Evolutionary conservation across 306 rosid species (phyloP), one percentile per base, ranked within the genome.

Genomic region (Dryas octopetala): DNA sequence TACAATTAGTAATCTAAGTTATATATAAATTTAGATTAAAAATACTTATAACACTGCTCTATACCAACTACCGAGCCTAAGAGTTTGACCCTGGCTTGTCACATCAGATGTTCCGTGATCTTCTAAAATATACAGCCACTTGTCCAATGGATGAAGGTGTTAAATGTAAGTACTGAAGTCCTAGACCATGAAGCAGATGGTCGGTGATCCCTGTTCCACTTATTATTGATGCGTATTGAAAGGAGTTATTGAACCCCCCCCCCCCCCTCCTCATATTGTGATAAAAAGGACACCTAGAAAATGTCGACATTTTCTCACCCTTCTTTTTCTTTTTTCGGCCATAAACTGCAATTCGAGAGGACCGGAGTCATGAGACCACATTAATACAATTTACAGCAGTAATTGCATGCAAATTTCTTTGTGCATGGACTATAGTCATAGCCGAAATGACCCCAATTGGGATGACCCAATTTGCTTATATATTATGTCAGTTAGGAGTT

Each of bases 171-270:
- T 46, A 46, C 49, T 46, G 1, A 68, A 14, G 0, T 41, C 14
- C 38, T n/a, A 47, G 52, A 74, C 66, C 76, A 68, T 9, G 4
- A 61, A 28, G 46, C 46, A 17, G 66, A 8, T 48, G 7, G 68
- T 70, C 64, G 74, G 77, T 75, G 80, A 77, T 70, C 80, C 77
- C 55, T 46, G 49, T 45, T 75, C 74, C 80, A 70, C 53, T 55
- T 40, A 15, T 69, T 50, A 17, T 40, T 47, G 66, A 55, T 70
- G 28, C 73, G 57, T 64, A 41, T 38, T 23, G 52, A 68, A 51
- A 46, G 60, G 46, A 32, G 7, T 69, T 52, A 52, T 52, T 6
- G 1, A 14, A 52, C 17, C 5, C n/a, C 17, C 19, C 3, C 17
- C 5, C n/a, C 17, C 19, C 3, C 38, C 38, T 32, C 38, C 2